A percentile compares a stretch with the other conserved stretches of the same genome.
These are phyloP conservation scores for Strobilomyces dryophilus DNA, from an alignment of 768 basidiomycete genomes.

Conservation along the genomic window DNA sequence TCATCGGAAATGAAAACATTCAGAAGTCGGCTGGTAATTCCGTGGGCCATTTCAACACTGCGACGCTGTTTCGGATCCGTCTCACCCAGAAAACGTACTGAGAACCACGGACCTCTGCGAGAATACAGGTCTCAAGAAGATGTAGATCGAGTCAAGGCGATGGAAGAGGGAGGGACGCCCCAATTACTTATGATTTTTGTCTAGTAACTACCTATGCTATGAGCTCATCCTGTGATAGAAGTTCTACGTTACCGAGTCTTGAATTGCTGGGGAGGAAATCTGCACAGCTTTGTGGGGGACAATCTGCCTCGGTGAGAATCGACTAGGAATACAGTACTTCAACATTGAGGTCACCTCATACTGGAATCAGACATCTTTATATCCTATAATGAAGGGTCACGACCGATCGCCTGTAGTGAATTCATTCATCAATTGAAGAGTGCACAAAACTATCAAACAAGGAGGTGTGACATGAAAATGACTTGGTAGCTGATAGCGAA, in stretches of 20 bases:
- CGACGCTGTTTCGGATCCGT: background rate
- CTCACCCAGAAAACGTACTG: background rate
- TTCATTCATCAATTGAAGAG: no score
- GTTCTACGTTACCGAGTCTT: background rate
- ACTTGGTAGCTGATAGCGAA: no score
- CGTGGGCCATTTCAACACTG: background rate
- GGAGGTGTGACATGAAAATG: no score
- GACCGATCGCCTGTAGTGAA: no score
- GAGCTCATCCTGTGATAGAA: background rate
- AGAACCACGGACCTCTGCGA: background rate
- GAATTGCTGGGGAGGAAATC: background rate
- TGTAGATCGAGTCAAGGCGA: background rate
- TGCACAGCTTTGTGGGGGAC: background rate
- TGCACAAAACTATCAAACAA: no score
- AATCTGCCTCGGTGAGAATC: background rate
- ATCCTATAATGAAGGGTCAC: no score
- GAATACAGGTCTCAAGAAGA: background rate
- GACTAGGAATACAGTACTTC: background rate
- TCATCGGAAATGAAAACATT: background rate
- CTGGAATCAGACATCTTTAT: no score
- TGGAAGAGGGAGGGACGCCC: background rate
- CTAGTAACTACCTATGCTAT: no score
- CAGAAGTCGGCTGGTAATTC: background rate
- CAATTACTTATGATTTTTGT: background rate
- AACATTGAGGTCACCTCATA: no score